These are phyloP conservation scores for Aotearoamyces nothofagi DNA, from an alignment of 2,329 filamentous ascomycete species.

Conservation along the genomic window DNA sequence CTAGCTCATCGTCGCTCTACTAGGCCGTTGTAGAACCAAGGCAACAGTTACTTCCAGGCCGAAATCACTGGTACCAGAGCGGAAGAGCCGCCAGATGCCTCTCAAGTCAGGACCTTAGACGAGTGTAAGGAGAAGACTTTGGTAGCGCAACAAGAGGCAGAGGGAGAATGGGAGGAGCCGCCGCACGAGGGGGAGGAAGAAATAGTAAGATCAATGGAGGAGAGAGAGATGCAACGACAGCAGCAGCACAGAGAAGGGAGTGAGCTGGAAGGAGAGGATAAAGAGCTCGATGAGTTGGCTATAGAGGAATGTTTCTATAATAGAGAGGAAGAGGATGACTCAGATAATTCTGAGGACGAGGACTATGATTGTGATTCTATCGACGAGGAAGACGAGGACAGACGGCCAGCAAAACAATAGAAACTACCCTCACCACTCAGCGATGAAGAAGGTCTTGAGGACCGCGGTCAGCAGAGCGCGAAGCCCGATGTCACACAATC, in stretches of 20 bases:
- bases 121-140: too few relatives aligned
- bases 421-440: constrained; percentile 6
- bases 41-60: too few relatives aligned
- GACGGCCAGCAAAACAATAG: constrained; percentile 7
- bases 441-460: constrained; percentile 4
- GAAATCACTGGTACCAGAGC: too few relatives aligned
- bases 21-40: too few relatives aligned
- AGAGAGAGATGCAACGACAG: constrained; percentile 1
- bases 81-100: too few relatives aligned
- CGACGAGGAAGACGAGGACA: constrained; percentile 13
- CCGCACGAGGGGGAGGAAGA: constrained; percentile 1
- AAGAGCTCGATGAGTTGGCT: constrained; percentile 2
- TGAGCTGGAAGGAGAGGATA: constrained; percentile 1
- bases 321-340: not conserved
- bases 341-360: constrained; percentile 2
- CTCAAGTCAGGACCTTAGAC: too few relatives aligned
- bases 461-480: not conserved
- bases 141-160: too few relatives aligned
- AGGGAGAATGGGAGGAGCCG: too few relatives aligned
- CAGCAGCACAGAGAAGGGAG: not conserved
- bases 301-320: not conserved
- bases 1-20: too few relatives aligned
- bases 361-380: not conserved
- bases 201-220: not conserved
- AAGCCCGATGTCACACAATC: constrained; percentile 3